phyloP scores from a whole-genome alignment of 352 stramenopile genomes.

The Globisporangium solare region DNA sequence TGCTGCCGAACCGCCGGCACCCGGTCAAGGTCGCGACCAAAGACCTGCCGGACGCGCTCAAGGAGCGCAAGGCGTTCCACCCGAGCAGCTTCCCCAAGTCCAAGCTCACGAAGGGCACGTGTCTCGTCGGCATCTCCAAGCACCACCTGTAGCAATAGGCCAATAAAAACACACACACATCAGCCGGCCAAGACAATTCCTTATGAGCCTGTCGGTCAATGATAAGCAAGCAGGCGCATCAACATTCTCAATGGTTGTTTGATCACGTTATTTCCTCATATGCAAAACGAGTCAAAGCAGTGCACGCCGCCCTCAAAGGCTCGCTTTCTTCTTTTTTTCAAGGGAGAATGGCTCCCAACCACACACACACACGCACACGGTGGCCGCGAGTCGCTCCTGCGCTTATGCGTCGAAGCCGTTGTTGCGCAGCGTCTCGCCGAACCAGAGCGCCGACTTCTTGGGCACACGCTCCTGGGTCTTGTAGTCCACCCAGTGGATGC shows the following conservation, averaged over 20 bases:
- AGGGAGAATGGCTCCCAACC: too few relatives aligned
- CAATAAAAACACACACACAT: background rate
- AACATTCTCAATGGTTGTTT: too few relatives aligned
- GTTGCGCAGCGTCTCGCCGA: constrained; percentile 34
- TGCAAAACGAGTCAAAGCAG: too few relatives aligned
- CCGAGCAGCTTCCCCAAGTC: constrained; percentile 57
- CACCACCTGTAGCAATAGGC: constrained; percentile 50
- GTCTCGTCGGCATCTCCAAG: constrained; percentile 73
- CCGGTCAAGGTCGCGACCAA: constrained; percentile 64
- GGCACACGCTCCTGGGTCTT: constrained; percentile 53
- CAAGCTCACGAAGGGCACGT: constrained; percentile 71
- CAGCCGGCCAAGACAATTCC: too few relatives aligned
- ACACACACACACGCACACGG: too few relatives aligned
- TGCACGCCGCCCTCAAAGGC: too few relatives aligned
- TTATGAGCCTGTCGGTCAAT: too few relatives aligned
- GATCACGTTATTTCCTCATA: too few relatives aligned
- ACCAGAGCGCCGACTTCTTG: constrained; percentile 60
- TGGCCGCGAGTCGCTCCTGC: too few relatives aligned
- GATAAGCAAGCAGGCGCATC: too few relatives aligned
- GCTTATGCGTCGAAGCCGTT: constrained; percentile 30
- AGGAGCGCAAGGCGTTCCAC: constrained; percentile 70
- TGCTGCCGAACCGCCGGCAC: constrained; percentile 64
- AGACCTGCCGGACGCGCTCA: constrained; percentile 46
- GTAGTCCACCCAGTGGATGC: constrained; percentile 51
- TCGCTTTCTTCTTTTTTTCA: too few relatives aligned